phyloP scores from a whole-genome alignment of 805 yeast genomes.

The Suhomyces sp. region DNA sequence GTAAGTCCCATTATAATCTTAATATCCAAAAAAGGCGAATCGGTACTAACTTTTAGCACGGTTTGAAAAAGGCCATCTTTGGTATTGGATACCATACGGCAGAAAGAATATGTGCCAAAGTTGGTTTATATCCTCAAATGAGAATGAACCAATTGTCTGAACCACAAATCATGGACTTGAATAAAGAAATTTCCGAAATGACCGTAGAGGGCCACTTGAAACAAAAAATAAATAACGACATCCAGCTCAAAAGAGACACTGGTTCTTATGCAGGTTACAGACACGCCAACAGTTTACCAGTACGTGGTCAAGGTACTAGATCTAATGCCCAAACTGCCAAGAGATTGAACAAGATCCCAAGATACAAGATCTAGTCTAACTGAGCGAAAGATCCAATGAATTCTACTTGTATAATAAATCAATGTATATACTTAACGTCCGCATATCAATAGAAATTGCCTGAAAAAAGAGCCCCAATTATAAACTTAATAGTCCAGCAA shows the following conservation, averaged over 20 bases:
- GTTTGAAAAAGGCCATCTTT: slow-evolving; percentile 75
- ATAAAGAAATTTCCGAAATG: slow-evolving; percentile 82
- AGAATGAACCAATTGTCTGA: slow-evolving; percentile 90
- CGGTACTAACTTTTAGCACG: slow-evolving; percentile 34
- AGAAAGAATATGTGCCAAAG: slow-evolving; percentile 72
- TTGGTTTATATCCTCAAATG: slow-evolving; percentile 91
- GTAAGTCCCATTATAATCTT: slow-evolving; percentile 21
- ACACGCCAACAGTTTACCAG: slow-evolving; percentile 71
- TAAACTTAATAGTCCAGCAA: too few relatives aligned
- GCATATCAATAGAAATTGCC: too few relatives aligned
- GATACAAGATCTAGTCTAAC: slow-evolving; percentile 31
- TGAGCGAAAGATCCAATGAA: background rate
- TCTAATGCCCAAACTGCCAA: slow-evolving; percentile 89
- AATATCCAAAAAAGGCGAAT: too few relatives aligned
- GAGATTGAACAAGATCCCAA: slow-evolving; percentile 74
- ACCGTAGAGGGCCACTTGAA: slow-evolving; percentile 78
- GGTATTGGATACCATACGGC: slow-evolving; percentile 83
- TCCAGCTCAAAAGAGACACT: slow-evolving; percentile 70
- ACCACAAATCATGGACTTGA: slow-evolving; percentile 78
- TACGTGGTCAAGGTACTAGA: slow-evolving; percentile 84
- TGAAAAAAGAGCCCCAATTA: too few relatives aligned
- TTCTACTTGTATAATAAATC: background rate
- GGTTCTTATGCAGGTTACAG: slow-evolving; percentile 88
- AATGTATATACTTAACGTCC: background rate
- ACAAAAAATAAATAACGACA: slow-evolving; percentile 74